Evolutionary conservation across 2,329 filamentous ascomycete genomes (phyloP).

Genomic region (Cytospora leucostoma): DNA sequence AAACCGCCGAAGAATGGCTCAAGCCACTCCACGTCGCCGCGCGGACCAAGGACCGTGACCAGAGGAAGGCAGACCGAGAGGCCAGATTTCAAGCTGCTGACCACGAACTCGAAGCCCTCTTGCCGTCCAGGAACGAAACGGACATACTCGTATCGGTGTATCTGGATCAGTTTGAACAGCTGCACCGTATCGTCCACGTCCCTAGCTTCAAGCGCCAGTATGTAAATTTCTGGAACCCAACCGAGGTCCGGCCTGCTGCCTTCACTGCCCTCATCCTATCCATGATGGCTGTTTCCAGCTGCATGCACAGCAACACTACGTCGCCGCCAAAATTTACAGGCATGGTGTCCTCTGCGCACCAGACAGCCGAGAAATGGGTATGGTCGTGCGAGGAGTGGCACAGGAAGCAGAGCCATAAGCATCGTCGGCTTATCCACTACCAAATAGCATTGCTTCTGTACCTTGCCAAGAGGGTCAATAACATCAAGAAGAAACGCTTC

Average conservation of each 20-base stretch:
- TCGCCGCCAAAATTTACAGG: constrained; percentile 56
- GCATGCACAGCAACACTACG: constrained; percentile 50
- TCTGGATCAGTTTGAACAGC: constrained; percentile 57
- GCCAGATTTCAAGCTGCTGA: constrained; percentile 51
- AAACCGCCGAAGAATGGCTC: constrained; percentile 63
- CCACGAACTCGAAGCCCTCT: constrained; percentile 50
- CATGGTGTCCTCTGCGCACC: constrained; percentile 58
- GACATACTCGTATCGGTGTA: constrained; percentile 53
- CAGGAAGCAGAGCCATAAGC: constrained; percentile 59
- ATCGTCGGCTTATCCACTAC: constrained; percentile 61
- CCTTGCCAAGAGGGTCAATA: constrained; percentile 62
- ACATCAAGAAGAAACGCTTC: constrained; percentile 65
- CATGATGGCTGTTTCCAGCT: constrained; percentile 62
- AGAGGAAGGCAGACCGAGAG: constrained; percentile 55
- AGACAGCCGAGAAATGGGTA: constrained; percentile 58
- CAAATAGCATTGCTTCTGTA: constrained; percentile 62
- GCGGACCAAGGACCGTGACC: constrained; percentile 55
- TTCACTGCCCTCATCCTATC: constrained; percentile 61
- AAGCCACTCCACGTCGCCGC: constrained; percentile 58
- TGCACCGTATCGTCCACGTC: constrained; percentile 60
- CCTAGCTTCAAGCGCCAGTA: constrained; percentile 60
- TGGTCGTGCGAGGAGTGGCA: constrained; percentile 58
- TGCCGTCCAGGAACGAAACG: constrained; percentile 50
- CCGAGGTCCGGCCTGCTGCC: constrained; percentile 49
- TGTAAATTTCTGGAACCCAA: constrained; percentile 54